Base-by-base conservation (phyloP, 257 asterid species). In the Plantago ovata region DNA sequence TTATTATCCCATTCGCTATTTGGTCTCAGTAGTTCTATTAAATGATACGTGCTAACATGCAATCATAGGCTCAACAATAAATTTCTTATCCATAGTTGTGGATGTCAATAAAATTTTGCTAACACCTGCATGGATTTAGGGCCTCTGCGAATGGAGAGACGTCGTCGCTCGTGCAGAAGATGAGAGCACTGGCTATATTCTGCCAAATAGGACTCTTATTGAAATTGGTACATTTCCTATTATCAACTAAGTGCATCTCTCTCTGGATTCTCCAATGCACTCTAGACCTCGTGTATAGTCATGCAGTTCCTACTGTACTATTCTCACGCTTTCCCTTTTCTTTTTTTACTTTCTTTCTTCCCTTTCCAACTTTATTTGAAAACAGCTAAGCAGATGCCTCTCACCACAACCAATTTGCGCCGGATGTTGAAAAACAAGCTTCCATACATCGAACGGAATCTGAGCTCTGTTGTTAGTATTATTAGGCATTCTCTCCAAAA, bases 91-190 rank as follows among this genome's bases (percentile, higher is more conserved):
- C 36, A 49, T 9, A 15, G 5, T 3, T 7, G 28, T 12, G 38
- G 12, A 28, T 49, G 12, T 21, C 24, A 33, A 28, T 49, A 23
- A 12, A 62, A 56, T 39, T 42, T 32, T 9, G 47, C 6, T 16
- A 58, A 56, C 65, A 56, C 54, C 10, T 69, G 63, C 50, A 46
- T 70, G 70, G 38, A 33, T 49, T 28, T 53, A 89, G 98, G 99
- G 97, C 46, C 87, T 93, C 23, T 86, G 69, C 72, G 96, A 79
- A 69, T 93, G 97, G 99, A 81, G 99, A 71, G 99, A 93, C 73
- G 75, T 62, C 38, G 89, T 93, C 62, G 99, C 97, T 63, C 99
- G 99, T 48, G 80, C 96, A 47, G 99, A 93, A 72, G 99, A 93
- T 75, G 99, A 93, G 81, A 93, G 99, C 81, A 93, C 99, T 51